Evolutionary conservation across 306 rosid genomes (phyloP).

Genomic region (Canavalia ensiformis): DNA sequence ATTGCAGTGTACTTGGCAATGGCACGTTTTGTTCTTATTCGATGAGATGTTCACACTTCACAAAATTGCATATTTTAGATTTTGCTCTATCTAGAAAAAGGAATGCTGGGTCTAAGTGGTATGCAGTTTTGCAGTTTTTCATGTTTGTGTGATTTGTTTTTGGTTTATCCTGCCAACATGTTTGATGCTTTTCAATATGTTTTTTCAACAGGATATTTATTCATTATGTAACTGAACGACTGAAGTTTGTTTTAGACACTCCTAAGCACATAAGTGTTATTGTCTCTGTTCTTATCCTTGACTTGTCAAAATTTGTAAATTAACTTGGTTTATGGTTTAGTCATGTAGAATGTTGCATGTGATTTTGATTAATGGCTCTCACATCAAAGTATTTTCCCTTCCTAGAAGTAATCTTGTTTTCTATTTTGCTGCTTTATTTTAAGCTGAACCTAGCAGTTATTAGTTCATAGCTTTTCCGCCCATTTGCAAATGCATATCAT

Average conservation of each 20-base stretch:
- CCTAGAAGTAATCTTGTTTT: not conserved
- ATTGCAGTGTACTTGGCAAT: not conserved
- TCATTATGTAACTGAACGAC: not conserved
- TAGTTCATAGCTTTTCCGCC: not conserved
- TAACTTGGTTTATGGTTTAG: conserved; percentile 6
- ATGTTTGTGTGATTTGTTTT: not conserved
- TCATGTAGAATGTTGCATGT: not conserved
- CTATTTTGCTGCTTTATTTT: not conserved
- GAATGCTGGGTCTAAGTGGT: not conserved
- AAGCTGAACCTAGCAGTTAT: conserved; percentile 11
- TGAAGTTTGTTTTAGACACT: not conserved
- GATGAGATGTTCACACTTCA: not conserved
- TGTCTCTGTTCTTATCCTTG: conserved; percentile 5
- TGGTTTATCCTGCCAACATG: not conserved
- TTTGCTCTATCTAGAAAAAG: conserved; percentile 9
- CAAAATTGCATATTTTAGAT: conserved; percentile 6
- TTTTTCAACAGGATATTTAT: not conserved
- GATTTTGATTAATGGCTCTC: not conserved
- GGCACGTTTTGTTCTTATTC: not conserved
- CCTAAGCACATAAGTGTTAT: not conserved
- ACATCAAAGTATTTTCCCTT: not conserved
- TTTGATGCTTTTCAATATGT: not conserved
- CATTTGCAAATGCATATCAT: not conserved
- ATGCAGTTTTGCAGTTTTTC: not conserved
- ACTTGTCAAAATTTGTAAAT: not conserved